phyloP scores from a whole-genome alignment of 345 rosid species.

The Schrenkiella parvula region DNA sequence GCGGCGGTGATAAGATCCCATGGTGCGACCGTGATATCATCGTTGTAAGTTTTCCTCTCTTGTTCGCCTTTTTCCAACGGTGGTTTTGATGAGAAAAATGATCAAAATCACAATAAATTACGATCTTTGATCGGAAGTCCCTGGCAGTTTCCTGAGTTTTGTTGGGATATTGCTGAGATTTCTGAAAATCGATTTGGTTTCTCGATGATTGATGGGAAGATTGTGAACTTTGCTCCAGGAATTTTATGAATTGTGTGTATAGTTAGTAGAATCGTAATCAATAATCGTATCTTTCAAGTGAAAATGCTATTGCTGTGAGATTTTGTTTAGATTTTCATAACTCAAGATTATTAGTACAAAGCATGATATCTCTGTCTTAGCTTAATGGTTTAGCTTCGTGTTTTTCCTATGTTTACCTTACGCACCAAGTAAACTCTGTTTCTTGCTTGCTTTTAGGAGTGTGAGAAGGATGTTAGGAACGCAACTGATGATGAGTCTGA shows the following conservation, averaged over 20 bases:
- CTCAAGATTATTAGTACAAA: not conserved
- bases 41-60: conserved; percentile 37
- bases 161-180: not conserved
- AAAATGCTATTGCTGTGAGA: not conserved
- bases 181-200: not conserved
- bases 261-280: not conserved
- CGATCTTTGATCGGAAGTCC: not conserved
- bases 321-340: not conserved
- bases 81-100: not conserved
- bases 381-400: not conserved
- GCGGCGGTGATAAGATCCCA: conserved; percentile 72
- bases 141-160: not conserved
- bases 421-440: not conserved
- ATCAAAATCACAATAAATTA: not conserved
- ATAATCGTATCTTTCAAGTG: not conserved
- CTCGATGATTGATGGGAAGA: not conserved
- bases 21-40: conserved; percentile 81
- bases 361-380: not conserved
- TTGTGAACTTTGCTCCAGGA: not conserved
- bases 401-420: not conserved
- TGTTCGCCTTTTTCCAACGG: not conserved
- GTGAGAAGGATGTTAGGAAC: conserved; percentile 72
- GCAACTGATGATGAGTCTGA: conserved; percentile 49
- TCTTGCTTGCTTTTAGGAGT: conserved; percentile 42
- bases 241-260: not conserved